phyloP scores from a whole-genome alignment of 352 stramenopile species.

The Pythium volutum region DNA sequence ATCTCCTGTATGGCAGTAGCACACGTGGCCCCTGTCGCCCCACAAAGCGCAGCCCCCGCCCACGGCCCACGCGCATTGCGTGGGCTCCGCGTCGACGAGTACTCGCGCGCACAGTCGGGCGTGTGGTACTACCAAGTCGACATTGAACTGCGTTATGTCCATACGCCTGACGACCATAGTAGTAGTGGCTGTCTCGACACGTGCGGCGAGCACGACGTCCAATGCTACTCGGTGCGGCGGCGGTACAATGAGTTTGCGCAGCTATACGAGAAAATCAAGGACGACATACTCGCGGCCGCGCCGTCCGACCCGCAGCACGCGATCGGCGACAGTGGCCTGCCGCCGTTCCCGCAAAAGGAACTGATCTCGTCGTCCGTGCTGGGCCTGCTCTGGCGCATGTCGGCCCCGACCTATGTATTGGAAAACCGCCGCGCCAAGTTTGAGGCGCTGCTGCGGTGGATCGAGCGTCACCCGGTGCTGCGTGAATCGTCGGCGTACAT shows the following conservation, averaged over 20 bases:
- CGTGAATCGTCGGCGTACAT: conserved; percentile 35
- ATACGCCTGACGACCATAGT: conserved; percentile 16
- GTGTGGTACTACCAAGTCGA: conserved; percentile 77
- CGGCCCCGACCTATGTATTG: conserved; percentile 42
- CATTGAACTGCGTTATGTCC: conserved; percentile 34
- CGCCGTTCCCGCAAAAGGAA: conserved; percentile 58
- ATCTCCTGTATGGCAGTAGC: conserved; percentile 8
- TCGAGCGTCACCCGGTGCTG: conserved; percentile 47
- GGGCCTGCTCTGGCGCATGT: conserved; percentile 45
- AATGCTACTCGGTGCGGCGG: conserved; percentile 60
- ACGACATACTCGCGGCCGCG: conserved; percentile 19
- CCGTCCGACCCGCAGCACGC: conserved; percentile 17
- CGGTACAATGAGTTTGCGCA: conserved; percentile 68
- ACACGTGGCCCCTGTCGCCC: background rate
- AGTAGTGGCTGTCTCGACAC: conserved; percentile 5
- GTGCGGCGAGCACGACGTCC: conserved; percentile 32
- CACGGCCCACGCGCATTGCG: conserved; percentile 14
- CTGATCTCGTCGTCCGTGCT: conserved; percentile 44
- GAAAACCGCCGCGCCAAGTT: conserved; percentile 54
- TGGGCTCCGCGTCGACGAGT: conserved; percentile 43
- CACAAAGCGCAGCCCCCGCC: background rate
- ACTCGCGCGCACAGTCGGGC: conserved; percentile 42
- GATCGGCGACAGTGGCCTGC: conserved; percentile 19
- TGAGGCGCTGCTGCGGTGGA: conserved; percentile 51
- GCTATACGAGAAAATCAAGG: conserved; percentile 46